Percentiles rank a stretch among this genome's conserved stretches.
Evolutionary conservation across 106 monocot genomes (phyloP).

Genomic region (Chionographis japonica): DNA sequence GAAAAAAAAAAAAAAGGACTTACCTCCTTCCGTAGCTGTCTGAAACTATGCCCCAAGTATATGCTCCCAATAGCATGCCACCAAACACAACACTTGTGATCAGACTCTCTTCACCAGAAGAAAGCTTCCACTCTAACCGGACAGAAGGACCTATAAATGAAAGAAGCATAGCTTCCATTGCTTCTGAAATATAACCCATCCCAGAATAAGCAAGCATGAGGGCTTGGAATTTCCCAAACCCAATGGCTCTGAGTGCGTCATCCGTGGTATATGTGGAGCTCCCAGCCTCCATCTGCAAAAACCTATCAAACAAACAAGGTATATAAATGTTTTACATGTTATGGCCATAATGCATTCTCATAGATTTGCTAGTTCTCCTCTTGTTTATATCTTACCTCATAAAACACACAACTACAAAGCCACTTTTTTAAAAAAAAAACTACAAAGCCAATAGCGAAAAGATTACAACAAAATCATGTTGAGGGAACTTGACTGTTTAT

Average conservation of each 20-base stretch:
- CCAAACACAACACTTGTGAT: slow-evolving; percentile 66
- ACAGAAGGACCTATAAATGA: slow-evolving; percentile 68
- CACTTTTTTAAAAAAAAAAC: no score
- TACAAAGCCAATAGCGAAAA: no score
- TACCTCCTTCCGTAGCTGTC: slow-evolving; percentile 65
- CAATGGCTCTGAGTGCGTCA: slow-evolving; percentile 43
- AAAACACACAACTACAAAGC: no score
- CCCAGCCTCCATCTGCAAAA: slow-evolving; percentile 23
- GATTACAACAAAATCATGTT: no score
- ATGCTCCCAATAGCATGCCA: slow-evolving; percentile 64
- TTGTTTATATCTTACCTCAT: no score
- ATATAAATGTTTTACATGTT: no score
- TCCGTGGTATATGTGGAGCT: slow-evolving; percentile 33
- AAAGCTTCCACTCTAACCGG: slow-evolving; percentile 42
- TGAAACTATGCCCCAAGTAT: slow-evolving; percentile 59
- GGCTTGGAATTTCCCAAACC: slow-evolving; percentile 72
- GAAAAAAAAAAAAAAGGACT: background rate
- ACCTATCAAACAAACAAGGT: no score
- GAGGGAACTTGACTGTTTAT: no score
- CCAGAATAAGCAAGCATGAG: slow-evolving; percentile 56
- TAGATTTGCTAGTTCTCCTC: no score
- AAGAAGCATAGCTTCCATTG: slow-evolving; percentile 84
- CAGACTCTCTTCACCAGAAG: slow-evolving; percentile 47
- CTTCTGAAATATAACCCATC: slow-evolving; percentile 64
- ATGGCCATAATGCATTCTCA: no score